Evolutionary conservation across 2,329 filamentous ascomycete species (phyloP).

Genomic region (Alternaria consortialis): DNA sequence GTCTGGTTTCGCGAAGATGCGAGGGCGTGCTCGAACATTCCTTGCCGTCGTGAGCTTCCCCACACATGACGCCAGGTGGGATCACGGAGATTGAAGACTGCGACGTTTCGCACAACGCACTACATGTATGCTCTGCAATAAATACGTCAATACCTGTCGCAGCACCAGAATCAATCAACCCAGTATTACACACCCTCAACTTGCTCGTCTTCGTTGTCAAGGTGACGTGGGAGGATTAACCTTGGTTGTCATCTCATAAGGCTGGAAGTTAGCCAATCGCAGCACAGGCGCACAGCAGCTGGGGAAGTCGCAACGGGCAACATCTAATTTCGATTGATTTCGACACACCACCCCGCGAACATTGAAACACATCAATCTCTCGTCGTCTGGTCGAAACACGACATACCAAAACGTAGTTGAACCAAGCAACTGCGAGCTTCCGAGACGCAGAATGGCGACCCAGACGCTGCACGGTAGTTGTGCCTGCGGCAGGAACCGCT

Average conservation of each 20-base stretch:
- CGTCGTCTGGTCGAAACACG: not conserved
- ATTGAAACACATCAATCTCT: conserved; percentile 16
- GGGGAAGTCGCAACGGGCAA: conserved; percentile 14
- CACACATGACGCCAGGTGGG: conserved; percentile 18
- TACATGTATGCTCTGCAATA: not conserved
- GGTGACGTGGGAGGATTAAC: conserved; percentile 2
- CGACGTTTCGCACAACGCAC: not conserved
- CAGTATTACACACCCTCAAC: not conserved
- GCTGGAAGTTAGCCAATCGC: conserved; percentile 18
- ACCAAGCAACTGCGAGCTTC: not conserved
- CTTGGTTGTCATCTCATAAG: conserved; percentile 10
- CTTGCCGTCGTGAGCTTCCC: conserved; percentile 9
- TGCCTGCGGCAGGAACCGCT: conserved; percentile 85
- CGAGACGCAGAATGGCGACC: conserved; percentile 35
- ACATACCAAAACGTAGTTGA: not conserved
- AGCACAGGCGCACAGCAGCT: conserved; percentile 14
- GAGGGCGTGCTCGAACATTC: conserved; percentile 20
- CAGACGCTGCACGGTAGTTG: conserved; percentile 77
- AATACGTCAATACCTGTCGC: not conserved
- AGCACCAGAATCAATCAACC: not conserved
- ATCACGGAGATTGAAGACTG: not conserved
- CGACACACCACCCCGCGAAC: conserved; percentile 14
- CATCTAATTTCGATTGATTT: conserved; percentile 19
- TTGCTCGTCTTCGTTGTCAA: not conserved
- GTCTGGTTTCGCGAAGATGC: conserved; percentile 9